Percentiles rank a stretch among this genome's conserved stretches.
Evolutionary conservation across 495 filamentous ascomycete genomes (phyloP).

Genomic region (Penicillium salamii): DNA sequence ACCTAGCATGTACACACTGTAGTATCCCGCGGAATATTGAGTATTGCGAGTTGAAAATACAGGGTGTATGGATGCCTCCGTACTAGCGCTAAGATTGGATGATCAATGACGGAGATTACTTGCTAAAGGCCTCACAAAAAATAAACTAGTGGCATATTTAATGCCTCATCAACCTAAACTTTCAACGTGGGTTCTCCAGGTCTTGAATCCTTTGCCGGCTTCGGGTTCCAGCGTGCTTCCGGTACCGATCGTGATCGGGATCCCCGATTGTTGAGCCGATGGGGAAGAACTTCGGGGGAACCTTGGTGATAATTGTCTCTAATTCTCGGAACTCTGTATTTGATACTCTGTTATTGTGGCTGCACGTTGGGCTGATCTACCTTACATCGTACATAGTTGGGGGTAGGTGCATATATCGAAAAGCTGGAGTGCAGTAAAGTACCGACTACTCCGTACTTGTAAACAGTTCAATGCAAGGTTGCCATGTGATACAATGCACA

Average conservation of each 20-base stretch:
- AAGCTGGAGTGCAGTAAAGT: not conserved
- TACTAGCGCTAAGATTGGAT: not conserved
- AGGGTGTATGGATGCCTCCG: not conserved
- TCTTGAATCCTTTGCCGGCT: not conserved
- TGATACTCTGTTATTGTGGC: too few relatives aligned
- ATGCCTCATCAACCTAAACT: constrained; percentile 1
- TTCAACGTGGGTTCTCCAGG: not conserved
- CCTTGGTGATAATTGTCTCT: not conserved
- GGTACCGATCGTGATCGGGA: constrained; percentile 6
- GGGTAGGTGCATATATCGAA: not conserved
- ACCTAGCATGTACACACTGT: too few relatives aligned
- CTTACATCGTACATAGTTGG: not conserved
- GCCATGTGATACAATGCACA: constrained; percentile 1
- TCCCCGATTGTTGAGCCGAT: constrained; percentile 5
- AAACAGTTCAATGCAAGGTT: not conserved
- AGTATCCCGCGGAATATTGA: too few relatives aligned
- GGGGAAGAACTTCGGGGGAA: not conserved
- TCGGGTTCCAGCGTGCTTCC: not conserved
- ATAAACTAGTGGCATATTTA: not conserved
- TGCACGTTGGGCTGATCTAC: not conserved
- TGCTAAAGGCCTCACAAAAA: not conserved
- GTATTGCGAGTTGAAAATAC: too few relatives aligned
- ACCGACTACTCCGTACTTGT: too few relatives aligned
- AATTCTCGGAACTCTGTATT: too few relatives aligned
- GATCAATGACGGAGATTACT: not conserved